Evolutionary conservation across 345 rosid genomes (phyloP).

Genomic region (Kandelia obovata): DNA sequence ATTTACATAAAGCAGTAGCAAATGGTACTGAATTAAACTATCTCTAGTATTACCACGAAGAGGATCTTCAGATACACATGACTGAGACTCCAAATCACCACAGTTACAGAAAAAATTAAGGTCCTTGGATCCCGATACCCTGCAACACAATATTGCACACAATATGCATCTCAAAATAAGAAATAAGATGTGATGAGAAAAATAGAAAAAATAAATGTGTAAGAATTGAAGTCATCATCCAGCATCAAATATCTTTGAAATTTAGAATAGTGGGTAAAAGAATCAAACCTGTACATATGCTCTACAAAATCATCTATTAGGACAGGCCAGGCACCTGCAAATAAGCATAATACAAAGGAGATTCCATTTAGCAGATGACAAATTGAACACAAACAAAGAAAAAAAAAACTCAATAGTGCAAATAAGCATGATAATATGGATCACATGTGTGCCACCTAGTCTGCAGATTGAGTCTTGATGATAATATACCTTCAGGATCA

Average conservation of each 20-base stretch:
- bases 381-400: background rate
- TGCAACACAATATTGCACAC: conserved; percentile 17
- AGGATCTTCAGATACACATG: conserved; percentile 42
- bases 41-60: conserved; percentile 49
- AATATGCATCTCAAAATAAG: background rate
- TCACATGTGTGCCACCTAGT: too few relatives aligned
- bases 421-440: too few relatives aligned
- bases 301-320: conserved; percentile 95
- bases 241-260: too few relatives aligned
- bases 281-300: conserved; percentile 88
- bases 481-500: conserved; percentile 79
- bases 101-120: conserved; percentile 44
- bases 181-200: too few relatives aligned
- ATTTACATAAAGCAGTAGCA: background rate
- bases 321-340: conserved; percentile 98
- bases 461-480: too few relatives aligned
- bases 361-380: background rate
- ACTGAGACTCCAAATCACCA: conserved; percentile 53
- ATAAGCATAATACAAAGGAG: conserved; percentile 10
- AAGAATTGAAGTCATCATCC: too few relatives aligned
- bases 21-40: background rate
- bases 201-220: too few relatives aligned
- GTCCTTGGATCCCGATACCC: conserved; percentile 55
- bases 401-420: too few relatives aligned
- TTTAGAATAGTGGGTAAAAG: too few relatives aligned